phyloP scores from a whole-genome alignment of 768 basidiomycete species.

The Lyophyllum atratum region DNA sequence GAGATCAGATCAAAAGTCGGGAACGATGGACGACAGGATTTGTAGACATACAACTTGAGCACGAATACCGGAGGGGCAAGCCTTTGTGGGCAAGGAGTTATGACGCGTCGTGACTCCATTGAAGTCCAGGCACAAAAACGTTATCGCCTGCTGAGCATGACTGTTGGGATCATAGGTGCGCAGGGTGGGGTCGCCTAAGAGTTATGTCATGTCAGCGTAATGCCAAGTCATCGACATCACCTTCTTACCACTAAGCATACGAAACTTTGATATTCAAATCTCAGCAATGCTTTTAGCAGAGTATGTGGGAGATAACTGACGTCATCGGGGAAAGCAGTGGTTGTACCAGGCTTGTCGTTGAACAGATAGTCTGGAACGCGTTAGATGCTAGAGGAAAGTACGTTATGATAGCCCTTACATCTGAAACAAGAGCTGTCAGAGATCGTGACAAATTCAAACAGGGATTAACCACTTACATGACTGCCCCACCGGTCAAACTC shows the following conservation, averaged over 20 bases:
- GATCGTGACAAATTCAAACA: neutral
- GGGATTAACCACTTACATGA: constrained; percentile 36
- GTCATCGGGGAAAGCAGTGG: constrained; percentile 57
- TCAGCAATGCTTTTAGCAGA: constrained; percentile 1
- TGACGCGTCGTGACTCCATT: constrained; percentile 37
- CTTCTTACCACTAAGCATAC: constrained; percentile 50
- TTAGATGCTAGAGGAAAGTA: neutral
- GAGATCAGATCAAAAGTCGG: neutral
- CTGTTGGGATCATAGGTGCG: constrained; percentile 48
- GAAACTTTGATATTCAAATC: constrained; percentile 37
- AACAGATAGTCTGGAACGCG: constrained; percentile 43
- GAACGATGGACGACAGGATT: neutral
- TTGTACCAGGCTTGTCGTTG: constrained; percentile 44
- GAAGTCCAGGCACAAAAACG: constrained; percentile 51
- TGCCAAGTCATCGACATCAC: constrained; percentile 3
- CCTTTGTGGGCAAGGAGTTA: constrained; percentile 38
- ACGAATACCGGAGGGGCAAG: constrained; percentile 49
- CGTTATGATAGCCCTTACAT: constrained; percentile 23
- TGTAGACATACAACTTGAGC: constrained; percentile 47
- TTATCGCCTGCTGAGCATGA: constrained; percentile 47
- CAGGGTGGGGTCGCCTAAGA: constrained; percentile 40
- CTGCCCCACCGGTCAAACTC: constrained; percentile 42
- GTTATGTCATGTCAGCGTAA: neutral
- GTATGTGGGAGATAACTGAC: constrained; percentile 29
- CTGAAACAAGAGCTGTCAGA: constrained; percentile 19